Evolutionary conservation across 176 grass and related monocot species (phyloP), one percentile per base, ranked within the genome.

Genomic region (Juncus effusus): DNA sequence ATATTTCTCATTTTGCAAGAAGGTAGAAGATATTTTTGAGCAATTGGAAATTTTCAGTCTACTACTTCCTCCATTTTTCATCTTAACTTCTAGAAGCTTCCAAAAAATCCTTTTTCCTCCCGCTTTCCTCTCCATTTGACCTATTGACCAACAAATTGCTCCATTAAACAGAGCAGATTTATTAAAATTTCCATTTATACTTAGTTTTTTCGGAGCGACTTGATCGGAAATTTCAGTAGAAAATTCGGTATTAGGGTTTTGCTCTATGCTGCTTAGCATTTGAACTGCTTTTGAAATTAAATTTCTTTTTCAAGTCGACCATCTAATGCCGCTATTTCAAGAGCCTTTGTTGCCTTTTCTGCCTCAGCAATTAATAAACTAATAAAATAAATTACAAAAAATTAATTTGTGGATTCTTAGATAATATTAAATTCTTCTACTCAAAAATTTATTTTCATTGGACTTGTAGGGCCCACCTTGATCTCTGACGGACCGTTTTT

Each of bases 321-420:
- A 10, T 50, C 83, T 0, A 64, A 28, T 45, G 77, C 87, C 59
- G 78, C 84, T 61, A 61, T 76, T 73, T 96, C 92, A 65, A 96
- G 79, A 76, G 84, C 60, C 61, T 79, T 66, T 60, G 82, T 74
- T 44, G 87, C 92, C 72, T 88, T 96, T 37, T 91, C 84, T 16
- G 87, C 87, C 85, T 96, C 87, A 50, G 63, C 79, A 76, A 96
- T 96, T 38, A 85, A 64, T 73, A 86, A 81, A 77, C 92, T 96
- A 59, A 80, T 69, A 56, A 60, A 54, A 64, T 72, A 77, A 16
- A 81, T 68, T 16, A 40, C 65, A 39, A n/a, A 75, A 28, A 28
- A 28, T 28, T 28, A 28, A 28, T 28, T 28, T 28, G 1, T 28
- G 19, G 19, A 28, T 28, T 28, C 19, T 28, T 28, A 28, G 19